Conservation (phyloP, 108 stramenopile genomes). For the Asterionellopsis glacialis region DNA sequence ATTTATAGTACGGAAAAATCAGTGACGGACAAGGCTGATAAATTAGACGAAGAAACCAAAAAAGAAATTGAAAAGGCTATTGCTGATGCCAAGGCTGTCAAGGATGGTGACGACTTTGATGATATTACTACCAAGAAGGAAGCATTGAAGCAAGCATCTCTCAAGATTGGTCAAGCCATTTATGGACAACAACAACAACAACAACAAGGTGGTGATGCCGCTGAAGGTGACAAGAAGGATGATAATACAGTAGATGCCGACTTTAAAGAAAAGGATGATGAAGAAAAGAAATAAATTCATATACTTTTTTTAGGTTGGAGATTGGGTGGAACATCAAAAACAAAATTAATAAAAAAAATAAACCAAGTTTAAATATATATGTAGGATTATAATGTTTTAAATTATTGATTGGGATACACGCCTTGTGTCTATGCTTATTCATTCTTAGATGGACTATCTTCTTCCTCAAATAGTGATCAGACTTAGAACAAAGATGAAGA, state of each 20-base stretch:
- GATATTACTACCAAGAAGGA: slow-evolving; percentile 88
- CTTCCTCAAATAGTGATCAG: no score
- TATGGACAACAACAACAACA: slow-evolving; percentile 79
- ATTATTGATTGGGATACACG: no score
- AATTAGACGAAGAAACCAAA: slow-evolving; percentile 89
- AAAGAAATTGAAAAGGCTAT: slow-evolving; percentile 89
- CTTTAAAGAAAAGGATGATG: slow-evolving; percentile 80
- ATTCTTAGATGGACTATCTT: no score
- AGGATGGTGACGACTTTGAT: slow-evolving; percentile 88
- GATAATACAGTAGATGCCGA: slow-evolving; percentile 95
- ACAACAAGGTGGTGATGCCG: slow-evolving; percentile 29
- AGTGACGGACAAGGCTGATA: slow-evolving; percentile 88
- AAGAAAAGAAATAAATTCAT: slow-evolving; percentile 26
- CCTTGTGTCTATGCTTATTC: no score
- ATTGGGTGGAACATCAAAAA: no score
- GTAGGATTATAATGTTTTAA: no score
- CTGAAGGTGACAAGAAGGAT: slow-evolving; percentile 51
- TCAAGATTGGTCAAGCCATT: slow-evolving; percentile 99
- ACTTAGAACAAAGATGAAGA: no score
- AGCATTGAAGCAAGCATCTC: slow-evolving; percentile 85
- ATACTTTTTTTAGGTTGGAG: no score
- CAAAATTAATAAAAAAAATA: no score
- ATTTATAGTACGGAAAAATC: slow-evolving; percentile 88
- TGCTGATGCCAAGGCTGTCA: slow-evolving; percentile 77
- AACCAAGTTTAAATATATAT: no score